Base-by-base conservation (phyloP, 176 grass and related monocot genomes). In the Rhipidocladum racemiflorum region DNA sequence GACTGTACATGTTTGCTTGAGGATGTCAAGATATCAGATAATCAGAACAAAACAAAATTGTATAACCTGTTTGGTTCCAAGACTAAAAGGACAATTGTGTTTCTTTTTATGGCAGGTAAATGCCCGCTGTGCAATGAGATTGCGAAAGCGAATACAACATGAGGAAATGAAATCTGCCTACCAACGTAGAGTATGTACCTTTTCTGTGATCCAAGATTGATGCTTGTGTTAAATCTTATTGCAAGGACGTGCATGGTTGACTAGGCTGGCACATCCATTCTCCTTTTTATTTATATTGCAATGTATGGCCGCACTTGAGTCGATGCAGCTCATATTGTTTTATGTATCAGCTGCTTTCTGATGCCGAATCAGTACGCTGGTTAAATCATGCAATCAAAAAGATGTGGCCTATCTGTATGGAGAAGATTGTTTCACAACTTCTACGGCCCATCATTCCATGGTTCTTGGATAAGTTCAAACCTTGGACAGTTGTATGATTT, bases 381-480 rank as follows among this genome's bases (percentile, higher is more conserved):
- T 88, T 98, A 83, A 98, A 95, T 90, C 77, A 98, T 74, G 88
- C 96, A 43, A 81, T 93, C 24, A 75, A 90, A 81, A 93, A 95
- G 90, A 91, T 98, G 88, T 98, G 96, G 96, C 88, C 92, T 67
- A 88, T 98, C 46, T 98, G 96, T 75, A 93, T 98, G 92, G 90
- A 98, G 85, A 89, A 93, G 81, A 91, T 98, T 14, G 90, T 84
- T 68, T 98, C 96, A 14, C 86, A 95, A 60, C 90, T 98, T 89
- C 46, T 98, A 13, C 68, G 57, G 69, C 96, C 92, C 40, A 93
- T 98, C 65, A 95, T 95, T 86, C 96, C 96, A 10, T 98, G 92
- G 92, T 98, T 98, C 61, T 83, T 98, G 79, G 96, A 95, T 84
- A 98, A 98, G 61, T 98, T 89, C 75, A 98, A 98, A 84, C 96